phyloP scores from a whole-genome alignment of 2,329 filamentous ascomycete genomes.

The Pezicula radicicola region DNA sequence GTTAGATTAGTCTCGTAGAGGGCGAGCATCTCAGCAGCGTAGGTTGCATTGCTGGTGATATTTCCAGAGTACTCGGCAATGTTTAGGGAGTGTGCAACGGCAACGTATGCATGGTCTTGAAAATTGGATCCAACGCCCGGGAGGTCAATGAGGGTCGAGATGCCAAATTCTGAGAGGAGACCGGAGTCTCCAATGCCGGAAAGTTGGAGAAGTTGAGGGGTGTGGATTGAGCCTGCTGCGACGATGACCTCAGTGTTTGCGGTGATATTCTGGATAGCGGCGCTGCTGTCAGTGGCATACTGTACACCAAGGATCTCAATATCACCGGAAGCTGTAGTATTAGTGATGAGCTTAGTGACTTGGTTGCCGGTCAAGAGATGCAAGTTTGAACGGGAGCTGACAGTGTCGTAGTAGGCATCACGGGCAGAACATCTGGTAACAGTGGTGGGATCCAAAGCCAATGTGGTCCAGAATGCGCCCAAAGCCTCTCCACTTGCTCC shows the following conservation, averaged over 20 bases:
- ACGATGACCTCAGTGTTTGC: conserved; percentile 31
- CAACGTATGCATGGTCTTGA: conserved; percentile 20
- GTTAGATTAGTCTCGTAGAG: neutral
- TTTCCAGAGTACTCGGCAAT: neutral
- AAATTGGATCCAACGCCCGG: conserved; percentile 35
- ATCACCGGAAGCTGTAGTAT: neutral
- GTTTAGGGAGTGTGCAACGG: neutral
- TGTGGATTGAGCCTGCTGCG: conserved; percentile 27
- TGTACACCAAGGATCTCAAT: neutral
- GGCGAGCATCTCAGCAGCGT: neutral
- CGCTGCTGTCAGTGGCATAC: neutral
- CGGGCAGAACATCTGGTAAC: conserved; percentile 30
- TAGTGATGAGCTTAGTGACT: neutral
- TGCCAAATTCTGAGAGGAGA: conserved; percentile 24
- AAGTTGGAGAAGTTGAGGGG: conserved; percentile 11
- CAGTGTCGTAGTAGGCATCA: conserved; percentile 32
- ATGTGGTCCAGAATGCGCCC: neutral
- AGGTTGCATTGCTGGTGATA: neutral
- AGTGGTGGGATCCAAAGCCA: neutral
- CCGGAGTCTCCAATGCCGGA: conserved; percentile 22
- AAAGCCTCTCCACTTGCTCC: neutral
- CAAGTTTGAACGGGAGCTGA: conserved; percentile 19
- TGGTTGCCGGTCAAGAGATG: conserved; percentile 5
- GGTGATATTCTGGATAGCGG: neutral
- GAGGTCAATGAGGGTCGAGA: conserved; percentile 30